Base-by-base conservation (phyloP, 2,329 filamentous ascomycete genomes). In the Epichloe uncinata region DNA sequence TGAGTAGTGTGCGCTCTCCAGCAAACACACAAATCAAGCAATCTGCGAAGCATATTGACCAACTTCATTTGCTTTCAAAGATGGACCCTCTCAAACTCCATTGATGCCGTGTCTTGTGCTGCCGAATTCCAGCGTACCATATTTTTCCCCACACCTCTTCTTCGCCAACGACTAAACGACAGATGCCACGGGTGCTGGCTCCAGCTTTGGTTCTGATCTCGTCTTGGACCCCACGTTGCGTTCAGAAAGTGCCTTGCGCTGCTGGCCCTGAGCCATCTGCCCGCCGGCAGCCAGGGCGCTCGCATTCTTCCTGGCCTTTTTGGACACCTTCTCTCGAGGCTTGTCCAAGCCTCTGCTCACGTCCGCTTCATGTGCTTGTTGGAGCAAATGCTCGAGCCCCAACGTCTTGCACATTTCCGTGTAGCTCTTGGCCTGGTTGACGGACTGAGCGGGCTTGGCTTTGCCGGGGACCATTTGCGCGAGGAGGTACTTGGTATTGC, bases 401-500 rank as follows among this genome's bases (percentile, higher is more conserved):
- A 97, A 66, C 1, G 75, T 69, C 50, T 80, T 72, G 60, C 88
- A 85, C 2, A 83, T 66, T 48, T 85, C 81, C 8, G 68, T 69
- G 61, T 96, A 95, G 57, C 77, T 84, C 68, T 84, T 89, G 53
- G 77, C 76, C 44, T 70, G 66, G 54, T 78, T 80, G 57, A 93
- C 73, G 3, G 72, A 66, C 52, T 75, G 73, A 62, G 84, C 85
- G 1, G 71, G 72, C 38, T 77, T 71, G 45, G 79, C 73, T 64
- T 89, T 94, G 15, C 90, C 88, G 0, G 89, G 88, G 22, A 97
- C 80, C 66, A 96, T 78, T 64, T 95, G 87, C 41, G 79, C 79
- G 30, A 98, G 78, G 34, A 93, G 73, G 63, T 85, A 98, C 65
- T 98, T 98, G 5, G 90, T 95, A 69, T 98, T 98, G 42, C 85